Evolutionary conservation across 2,329 filamentous ascomycete species (phyloP), one percentile per base, ranked within the genome.

Genomic region (Fusarium algeriense): DNA sequence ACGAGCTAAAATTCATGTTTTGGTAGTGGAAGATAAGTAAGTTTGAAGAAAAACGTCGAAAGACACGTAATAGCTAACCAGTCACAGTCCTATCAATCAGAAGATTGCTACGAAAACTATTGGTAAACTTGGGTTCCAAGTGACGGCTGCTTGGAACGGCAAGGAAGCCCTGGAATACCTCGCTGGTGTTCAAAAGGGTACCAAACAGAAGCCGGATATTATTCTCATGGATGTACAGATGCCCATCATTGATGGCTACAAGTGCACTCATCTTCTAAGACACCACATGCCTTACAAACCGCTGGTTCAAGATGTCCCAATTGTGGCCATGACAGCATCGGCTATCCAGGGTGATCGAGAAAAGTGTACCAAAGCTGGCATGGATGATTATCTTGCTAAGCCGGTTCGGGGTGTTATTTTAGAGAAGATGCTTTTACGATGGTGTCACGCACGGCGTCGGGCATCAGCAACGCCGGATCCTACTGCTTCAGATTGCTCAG

Each of bases 1-100:
- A 59, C 85, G 93, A 59, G 83, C 87, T 58, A 87, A 88, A 40
- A 85, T 91, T 9, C 88, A 93, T 50, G 84, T 95, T n/a, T 81
- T 95, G 23, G 89, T 96, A 2, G 93, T 95, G 4, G 93, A 95
- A 80, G 93, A 95, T 77, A 94, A 95, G 88, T 90, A 83, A 84
- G 88, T 84, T 5, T 6, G 23, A n/a, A 26, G 32, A 20, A 11
- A 6, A 15, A 14, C 14, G 44, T 41, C 2, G 14, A 15, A 17
- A 9, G 17, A 38, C 26, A 26, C 12, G 52, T 3, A 10, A n/a
- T n/a, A 43, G 44, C 71, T 79, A 60, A 78, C 63, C n/a, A n/a
- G 23, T 4, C 28, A 1, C 37, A 87, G 85, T 75, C 84, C 86
- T 4, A 91, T 92, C 68, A 93, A 93, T 72, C 91, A 93, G 76